Base-by-base conservation (phyloP, 2,329 filamentous ascomycete genomes). In the Nemania bipapillata region DNA sequence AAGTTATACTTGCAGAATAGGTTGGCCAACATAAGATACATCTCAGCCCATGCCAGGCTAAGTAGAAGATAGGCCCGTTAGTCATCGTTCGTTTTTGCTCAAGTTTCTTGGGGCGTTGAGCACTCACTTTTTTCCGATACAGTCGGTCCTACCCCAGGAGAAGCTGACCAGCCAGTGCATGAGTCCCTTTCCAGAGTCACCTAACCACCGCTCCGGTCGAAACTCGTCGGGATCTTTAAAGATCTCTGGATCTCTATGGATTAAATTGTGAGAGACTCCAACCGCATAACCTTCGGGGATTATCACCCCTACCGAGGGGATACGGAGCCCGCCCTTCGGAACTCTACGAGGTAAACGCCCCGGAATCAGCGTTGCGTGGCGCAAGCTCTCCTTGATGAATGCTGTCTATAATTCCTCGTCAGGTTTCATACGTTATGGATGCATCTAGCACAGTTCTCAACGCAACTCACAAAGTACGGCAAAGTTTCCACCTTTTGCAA, bases 391-490 rank as follows among this genome's bases (percentile, higher is more conserved):
- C n/a, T 57, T 57, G 2, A 57, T 35, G 8, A 57, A 57, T 12
- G 8, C 32, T 9, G 54, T 57, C 54, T 57, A 7, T 17, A 37
- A 37, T n/a, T n/a, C n/a, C n/a, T n/a, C n/a, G n/a, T n/a, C n/a
- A n/a, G n/a, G n/a, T n/a, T n/a, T n/a, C n/a, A n/a, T n/a, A n/a
- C n/a, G n/a, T n/a, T n/a, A n/a, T n/a, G n/a, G n/a, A n/a, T n/a
- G n/a, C n/a, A n/a, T n/a, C n/a, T n/a, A n/a, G n/a, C n/a, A n/a
- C n/a, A n/a, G n/a, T n/a, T n/a, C n/a, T n/a, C n/a, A n/a, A n/a
- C n/a, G n/a, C n/a, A n/a, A n/a, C 56, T 49, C 35, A 59, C 56
- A 32, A 59, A 59, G 17, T 59, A 59, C 15, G 56, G 56, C 11
- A 59, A 28, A 5, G 24, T n/a, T 42, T 59, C 56, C n/a, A 59